Base-by-base conservation (phyloP, 2,329 filamentous ascomycete genomes). In the Stachybotrys echinatus region DNA sequence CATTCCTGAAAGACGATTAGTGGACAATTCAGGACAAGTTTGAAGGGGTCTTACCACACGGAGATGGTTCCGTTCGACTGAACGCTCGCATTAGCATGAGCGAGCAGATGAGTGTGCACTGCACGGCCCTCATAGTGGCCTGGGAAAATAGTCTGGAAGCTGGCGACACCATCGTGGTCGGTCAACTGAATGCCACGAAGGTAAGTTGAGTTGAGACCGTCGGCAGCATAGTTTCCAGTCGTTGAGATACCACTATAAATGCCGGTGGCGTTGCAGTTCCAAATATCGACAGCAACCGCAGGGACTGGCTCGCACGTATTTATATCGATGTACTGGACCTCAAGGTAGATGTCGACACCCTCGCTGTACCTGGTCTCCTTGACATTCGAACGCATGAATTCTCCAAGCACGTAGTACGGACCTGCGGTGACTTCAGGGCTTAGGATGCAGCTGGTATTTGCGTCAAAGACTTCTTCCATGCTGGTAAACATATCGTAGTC, bases 41-140 rank as follows among this genome's bases (percentile, higher is more conserved):
- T n/a, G n/a, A n/a, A n/a, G n/a, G n/a, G 54, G 55, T 31, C 52
- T 52, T 52, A 79, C 67, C n/a, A n/a, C n/a, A n/a, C n/a, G n/a
- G n/a, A n/a, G n/a, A n/a, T n/a, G 50, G 77, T 81, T 54, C 71
- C 68, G 65, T 81, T 80, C 48, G 68, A 51, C 46, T 73, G 66
- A 18, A 72, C 58, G n/a, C 61, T 61, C 12, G 64, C 61, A 37
- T 54, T 55, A 23, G 47, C 45, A 44, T 71, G 74, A 70, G 62
- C 60, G 49, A 70, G 60, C 37, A 71, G 54, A 57, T 74, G 73
- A 47, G 71, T 66, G 57, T 75, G 72, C 4, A 61, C 65, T 12
- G 73, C 60, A 34, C 72, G 69, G 14, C 67, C 67, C 22, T 53
- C 57, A 57, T 74, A 74, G 55, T 74, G 70, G 12, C 73, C 71